Base-by-base conservation (phyloP, 345 rosid genomes). In the Corchorus olitorius region DNA sequence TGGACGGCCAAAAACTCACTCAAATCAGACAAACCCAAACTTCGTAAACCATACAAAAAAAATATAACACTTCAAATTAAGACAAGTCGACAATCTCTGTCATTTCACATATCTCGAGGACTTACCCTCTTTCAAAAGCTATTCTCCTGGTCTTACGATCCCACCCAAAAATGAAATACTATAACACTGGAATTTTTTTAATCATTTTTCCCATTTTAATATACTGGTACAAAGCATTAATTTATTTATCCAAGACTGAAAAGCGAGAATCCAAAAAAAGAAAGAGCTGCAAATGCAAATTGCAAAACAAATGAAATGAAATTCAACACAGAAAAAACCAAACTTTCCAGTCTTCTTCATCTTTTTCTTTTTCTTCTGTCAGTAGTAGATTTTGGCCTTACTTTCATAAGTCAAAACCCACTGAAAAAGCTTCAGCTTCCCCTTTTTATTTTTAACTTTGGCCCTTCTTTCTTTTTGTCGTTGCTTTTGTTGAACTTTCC, bases 51-150 rank as follows among this genome's bases (percentile, higher is more conserved):
- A 73, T 17, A 22, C 19, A 22, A 45, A 37, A 27, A 73, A 5
- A 14, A 73, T 27, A 27, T 27, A 27, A 27, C 56, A 15, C 14
- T 53, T 9, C 1, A 55, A 55, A 41, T 37, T 35, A 48, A 66
- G 91, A 89, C 89, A 89, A 82, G 83, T 85, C 76, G 87, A 90
- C 92, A 79, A 79, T 76, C 67, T n/a, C 83, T 90, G 89, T 86
- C 81, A 79, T 45, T 65, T 65, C 74, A 72, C 86, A 48, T 78
- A 90, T 90, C 88, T 88, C 91, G 83, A 89, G 78, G 73, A 65
- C n/a, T 76, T 67, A 77, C 87, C 77, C 82, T 62, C 79, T 78
- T 78, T 55, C 75, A 62, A 19, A 77, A 55, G 68, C 75, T 49
- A 27, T n/a, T 78, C 45, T 66, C 63, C 70, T 81, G 60, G 65